Evolutionary conservation across 164 flowering plant genomes (phyloP), one percentile per base, ranked within the genome.

Genomic region (Dillenia suffruticosa): DNA sequence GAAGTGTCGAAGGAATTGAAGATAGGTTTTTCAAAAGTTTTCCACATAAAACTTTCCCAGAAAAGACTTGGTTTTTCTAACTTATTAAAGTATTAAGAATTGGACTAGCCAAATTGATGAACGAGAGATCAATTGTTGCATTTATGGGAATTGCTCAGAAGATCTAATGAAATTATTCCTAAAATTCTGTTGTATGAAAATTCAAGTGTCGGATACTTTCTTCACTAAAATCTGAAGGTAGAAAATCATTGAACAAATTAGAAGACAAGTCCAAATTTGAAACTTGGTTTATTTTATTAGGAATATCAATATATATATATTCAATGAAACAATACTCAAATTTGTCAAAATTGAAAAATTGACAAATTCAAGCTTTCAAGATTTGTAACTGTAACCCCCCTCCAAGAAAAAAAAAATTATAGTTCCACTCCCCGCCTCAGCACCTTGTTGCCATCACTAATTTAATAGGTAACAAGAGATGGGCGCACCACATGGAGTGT

Each of bases 21-120:
- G 96, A 94, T 2, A 75, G 77, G 22, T 68, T 81, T 70, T 77
- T 80, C 51, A 91, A 58, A 8, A 90, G 92, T 51, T 81, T 88
- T 12, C 99, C 99, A 48, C 99, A 95, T 0, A 95, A 77, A 58
- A 79, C 80, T 91, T 95, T 3, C 96, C 96, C 0, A 73, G 59
- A 55, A 86, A 84, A 0, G 72, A 66, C 15, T 78, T 85, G 8
- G 73, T 56, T 52, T 80, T 83, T 68, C n/a, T 90, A 96, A 44
- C 73, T 69, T 12, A 70, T 48, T 43, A 88, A 63, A 9, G 82
- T 66, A 13, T 72, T 76, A 1, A 96, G 99, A 14, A 95, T 77
- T 57, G 77, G 72, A 5, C 99, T 97, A 0, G 83, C 79, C 2
- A 90, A 75, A 24, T 78, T 79, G 71, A 88, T 90, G 76, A 83